Conservation (phyloP, 2,329 filamentous ascomycete species). For the Aquanectria penicillioides region DNA sequence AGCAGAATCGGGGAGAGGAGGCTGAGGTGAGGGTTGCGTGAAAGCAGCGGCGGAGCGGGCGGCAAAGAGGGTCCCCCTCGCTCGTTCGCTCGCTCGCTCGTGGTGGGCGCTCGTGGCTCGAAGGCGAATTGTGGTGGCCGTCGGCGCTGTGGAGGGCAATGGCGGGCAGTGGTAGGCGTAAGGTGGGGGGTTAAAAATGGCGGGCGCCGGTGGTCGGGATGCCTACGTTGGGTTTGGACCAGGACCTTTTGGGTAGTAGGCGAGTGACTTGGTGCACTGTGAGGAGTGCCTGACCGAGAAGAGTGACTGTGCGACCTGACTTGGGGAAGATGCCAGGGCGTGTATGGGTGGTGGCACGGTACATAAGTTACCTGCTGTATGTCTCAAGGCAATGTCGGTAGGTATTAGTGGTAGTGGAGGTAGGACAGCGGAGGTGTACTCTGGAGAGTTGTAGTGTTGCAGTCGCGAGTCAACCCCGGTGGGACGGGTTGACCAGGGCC, state of each 20-base stretch:
- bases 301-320: no score
- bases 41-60: conserved; percentile 42
- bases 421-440: not conserved
- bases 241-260: conserved; percentile 11
- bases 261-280: conserved; percentile 6
- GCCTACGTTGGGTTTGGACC: conserved; percentile 10
- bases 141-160: conserved; percentile 32
- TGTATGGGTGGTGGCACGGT: not conserved
- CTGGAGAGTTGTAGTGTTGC: conserved; percentile 11
- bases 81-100: conserved; percentile 14
- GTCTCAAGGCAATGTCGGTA: no score
- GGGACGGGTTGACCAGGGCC: conserved; percentile 15
- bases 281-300: conserved; percentile 6
- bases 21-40: conserved; percentile 34
- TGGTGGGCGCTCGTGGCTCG: conserved; percentile 26
- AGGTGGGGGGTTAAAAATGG: conserved; percentile 20
- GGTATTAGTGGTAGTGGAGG: not conserved
- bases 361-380: not conserved
- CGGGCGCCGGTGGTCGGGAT: conserved; percentile 18
- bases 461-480: conserved; percentile 21
- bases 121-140: conserved; percentile 31
- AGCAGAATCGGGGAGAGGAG: conserved; percentile 27
- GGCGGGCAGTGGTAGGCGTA: conserved; percentile 40
- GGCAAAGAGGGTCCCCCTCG: conserved; percentile 34
- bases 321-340: not conserved